A percentile compares a stretch with the other conserved stretches of the same genome.
Evolutionary conservation across 2,329 filamentous ascomycete species (phyloP).

Genomic region (Fusarium sp.): DNA sequence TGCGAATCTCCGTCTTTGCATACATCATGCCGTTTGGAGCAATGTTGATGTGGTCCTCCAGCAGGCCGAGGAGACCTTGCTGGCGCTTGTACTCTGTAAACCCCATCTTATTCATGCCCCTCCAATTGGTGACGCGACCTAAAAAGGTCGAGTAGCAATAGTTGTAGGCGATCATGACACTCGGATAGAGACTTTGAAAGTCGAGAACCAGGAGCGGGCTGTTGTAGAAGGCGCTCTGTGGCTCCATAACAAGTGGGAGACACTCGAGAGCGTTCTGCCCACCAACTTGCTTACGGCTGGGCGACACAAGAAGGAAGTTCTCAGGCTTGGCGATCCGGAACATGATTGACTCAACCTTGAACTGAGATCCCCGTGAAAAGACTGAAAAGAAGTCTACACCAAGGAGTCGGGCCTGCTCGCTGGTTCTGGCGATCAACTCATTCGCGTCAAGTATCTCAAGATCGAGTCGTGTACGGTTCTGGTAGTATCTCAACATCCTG

Average conservation of each 20-base stretch:
- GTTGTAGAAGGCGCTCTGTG: conserved; percentile 91
- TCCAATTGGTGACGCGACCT: conserved; percentile 85
- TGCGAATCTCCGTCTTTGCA: conserved; percentile 82
- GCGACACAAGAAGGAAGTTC: conserved; percentile 89
- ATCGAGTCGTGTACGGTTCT: conserved; percentile 78
- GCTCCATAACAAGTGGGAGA: conserved; percentile 95
- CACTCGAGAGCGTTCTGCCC: conserved; percentile 95
- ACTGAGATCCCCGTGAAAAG: conserved; percentile 93
- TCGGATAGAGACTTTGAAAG: conserved; percentile 96
- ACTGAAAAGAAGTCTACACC: conserved; percentile 98
- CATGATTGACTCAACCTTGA: conserved; percentile 99
- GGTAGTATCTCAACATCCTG: conserved; percentile 81
- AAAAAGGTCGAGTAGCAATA: conserved; percentile 98
- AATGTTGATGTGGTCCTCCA: conserved; percentile 89
- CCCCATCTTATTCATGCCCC: conserved; percentile 93
- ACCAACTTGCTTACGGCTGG: conserved; percentile 90
- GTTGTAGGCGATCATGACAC: conserved; percentile 99
- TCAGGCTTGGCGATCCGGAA: conserved; percentile 98
- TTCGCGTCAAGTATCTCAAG: conserved; percentile 92
- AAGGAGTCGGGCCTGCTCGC: conserved; percentile 90
- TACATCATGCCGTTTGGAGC: conserved; percentile 98
- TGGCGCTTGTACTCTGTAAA: conserved; percentile 87
- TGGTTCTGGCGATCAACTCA: conserved; percentile 86
- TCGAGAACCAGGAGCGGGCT: conserved; percentile 91
- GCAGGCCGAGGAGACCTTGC: conserved; percentile 75